Percentiles rank a stretch among this genome's conserved stretches.
These are phyloP conservation scores for Saitozyma podzolica DNA, from an alignment of 768 basidiomycete species.

Conservation along the genomic window DNA sequence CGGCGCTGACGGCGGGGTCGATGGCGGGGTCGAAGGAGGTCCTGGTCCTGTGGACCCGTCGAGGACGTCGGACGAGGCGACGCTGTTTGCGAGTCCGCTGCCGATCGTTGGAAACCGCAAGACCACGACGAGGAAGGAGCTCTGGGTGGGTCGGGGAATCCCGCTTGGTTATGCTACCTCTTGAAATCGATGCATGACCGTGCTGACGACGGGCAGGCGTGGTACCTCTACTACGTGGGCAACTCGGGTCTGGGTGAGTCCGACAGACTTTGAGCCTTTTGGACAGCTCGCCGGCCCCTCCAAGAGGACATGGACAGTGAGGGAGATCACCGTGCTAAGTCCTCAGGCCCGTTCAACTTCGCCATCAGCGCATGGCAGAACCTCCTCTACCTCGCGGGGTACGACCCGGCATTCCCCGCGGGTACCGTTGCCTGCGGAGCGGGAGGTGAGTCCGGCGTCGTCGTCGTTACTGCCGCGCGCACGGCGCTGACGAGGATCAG, in stretches of 20 bases:
- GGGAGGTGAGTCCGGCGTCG: conserved; percentile 9
- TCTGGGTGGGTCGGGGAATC: conserved; percentile 34
- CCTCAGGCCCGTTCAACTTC: conserved; percentile 43
- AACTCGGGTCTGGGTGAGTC: conserved; percentile 36
- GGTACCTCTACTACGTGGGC: conserved; percentile 45
- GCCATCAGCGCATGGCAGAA: conserved; percentile 47
- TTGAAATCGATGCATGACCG: neutral
- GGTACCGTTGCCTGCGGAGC: conserved; percentile 37
- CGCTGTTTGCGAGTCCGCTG: conserved; percentile 37
- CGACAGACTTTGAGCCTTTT: neutral
- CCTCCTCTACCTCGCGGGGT: conserved; percentile 39
- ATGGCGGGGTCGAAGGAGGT: no score
- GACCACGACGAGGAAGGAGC: conserved; percentile 40
- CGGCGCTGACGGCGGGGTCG: no score
- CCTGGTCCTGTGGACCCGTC: neutral
- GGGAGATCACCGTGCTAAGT: neutral
- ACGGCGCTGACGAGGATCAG: conserved; percentile 1
- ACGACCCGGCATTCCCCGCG: conserved; percentile 39
- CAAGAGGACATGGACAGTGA: neutral
- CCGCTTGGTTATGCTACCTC: neutral
- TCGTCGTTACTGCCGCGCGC: neutral
- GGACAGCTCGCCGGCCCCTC: neutral
- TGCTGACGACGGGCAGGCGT: conserved; percentile 22
- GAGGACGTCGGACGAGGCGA: conserved; percentile 32
- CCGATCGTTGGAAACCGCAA: conserved; percentile 38